Evolutionary conservation across 1,139 yeast species (phyloP).

Genomic region (Zygoascus sp.): DNA sequence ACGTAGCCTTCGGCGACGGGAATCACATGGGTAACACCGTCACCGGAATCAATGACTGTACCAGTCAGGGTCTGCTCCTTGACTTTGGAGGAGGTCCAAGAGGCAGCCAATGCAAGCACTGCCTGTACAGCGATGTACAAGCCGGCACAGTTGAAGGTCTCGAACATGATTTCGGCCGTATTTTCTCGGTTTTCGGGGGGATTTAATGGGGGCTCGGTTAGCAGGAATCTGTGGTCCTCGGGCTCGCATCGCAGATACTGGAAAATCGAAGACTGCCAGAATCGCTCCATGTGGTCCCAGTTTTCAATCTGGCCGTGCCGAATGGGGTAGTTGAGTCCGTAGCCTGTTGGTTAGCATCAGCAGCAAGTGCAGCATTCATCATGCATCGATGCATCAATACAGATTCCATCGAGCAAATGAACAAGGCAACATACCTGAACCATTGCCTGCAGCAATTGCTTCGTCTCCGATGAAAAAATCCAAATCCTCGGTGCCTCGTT

Average conservation of each 20-base stretch:
- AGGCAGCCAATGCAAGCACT: slow-evolving; percentile 94
- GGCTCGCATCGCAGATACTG: slow-evolving; percentile 97
- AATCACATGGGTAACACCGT: slow-evolving; percentile 96
- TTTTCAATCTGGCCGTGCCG: slow-evolving; percentile 97
- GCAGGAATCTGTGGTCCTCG: slow-evolving; percentile 90
- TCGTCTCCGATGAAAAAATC: slow-evolving; percentile 96
- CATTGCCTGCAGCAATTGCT: slow-evolving; percentile 83
- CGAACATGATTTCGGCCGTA: slow-evolving; percentile 98
- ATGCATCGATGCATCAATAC: too few relatives aligned
- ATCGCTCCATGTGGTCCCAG: slow-evolving; percentile 99
- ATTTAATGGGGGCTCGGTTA: slow-evolving; percentile 97
- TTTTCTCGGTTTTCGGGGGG: slow-evolving; percentile 99
- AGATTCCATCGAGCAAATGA: too few relatives aligned
- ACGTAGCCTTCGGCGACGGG: slow-evolving; percentile 99
- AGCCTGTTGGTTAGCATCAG: slow-evolving; percentile 40
- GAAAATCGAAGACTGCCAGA: slow-evolving; percentile 96
- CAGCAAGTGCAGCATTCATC: background rate
- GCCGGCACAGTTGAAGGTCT: slow-evolving; percentile 97
- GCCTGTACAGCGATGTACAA: slow-evolving; percentile 98
- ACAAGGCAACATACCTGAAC: slow-evolving; percentile 47
- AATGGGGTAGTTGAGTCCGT: slow-evolving; percentile 85
- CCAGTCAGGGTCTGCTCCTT: slow-evolving; percentile 95
- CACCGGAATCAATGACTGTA: slow-evolving; percentile 96
- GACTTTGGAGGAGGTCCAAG: slow-evolving; percentile 97
- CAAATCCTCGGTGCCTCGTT: slow-evolving; percentile 90